Percentiles rank a stretch among this genome's conserved stretches.
These are phyloP conservation scores for Clarireedia hainanense DNA, from an alignment of 2,329 filamentous ascomycete genomes.

Conservation along the genomic window DNA sequence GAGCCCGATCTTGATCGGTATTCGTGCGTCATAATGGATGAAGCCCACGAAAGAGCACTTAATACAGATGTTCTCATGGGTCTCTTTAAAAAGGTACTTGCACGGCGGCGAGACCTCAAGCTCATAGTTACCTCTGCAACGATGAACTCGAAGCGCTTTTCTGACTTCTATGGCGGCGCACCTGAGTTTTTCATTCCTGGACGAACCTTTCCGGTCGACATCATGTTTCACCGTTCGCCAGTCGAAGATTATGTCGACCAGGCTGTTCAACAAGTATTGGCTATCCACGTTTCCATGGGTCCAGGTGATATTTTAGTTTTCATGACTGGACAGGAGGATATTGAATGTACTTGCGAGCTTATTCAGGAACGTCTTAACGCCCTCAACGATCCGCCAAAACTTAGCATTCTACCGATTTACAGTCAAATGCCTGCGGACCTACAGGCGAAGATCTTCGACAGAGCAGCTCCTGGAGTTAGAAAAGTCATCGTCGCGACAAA, in stretches of 20 bases:
- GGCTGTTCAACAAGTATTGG: slow-evolving; percentile 89
- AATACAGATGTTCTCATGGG: slow-evolving; percentile 98
- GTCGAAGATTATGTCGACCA: slow-evolving; percentile 98
- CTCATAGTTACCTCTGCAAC: slow-evolving; percentile 97
- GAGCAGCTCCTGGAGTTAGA: slow-evolving; percentile 78
- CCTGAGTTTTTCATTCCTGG: slow-evolving; percentile 96
- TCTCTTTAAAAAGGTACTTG: slow-evolving; percentile 92
- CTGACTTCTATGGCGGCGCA: slow-evolving; percentile 90
- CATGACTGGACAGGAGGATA: slow-evolving; percentile 99
- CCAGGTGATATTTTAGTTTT: slow-evolving; percentile 93
- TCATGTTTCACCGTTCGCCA: slow-evolving; percentile 89
- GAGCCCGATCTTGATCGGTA: slow-evolving; percentile 92
- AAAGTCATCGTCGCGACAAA: slow-evolving; percentile 99
- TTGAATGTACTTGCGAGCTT: slow-evolving; percentile 91
- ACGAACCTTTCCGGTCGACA: slow-evolving; percentile 92
- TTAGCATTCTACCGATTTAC: slow-evolving; percentile 95
- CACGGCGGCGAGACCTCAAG: slow-evolving; percentile 82
- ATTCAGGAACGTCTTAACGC: slow-evolving; percentile 80
- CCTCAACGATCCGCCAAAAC: slow-evolving; percentile 87
- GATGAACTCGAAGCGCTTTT: slow-evolving; percentile 96
- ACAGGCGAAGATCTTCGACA: slow-evolving; percentile 96
- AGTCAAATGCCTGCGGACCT: slow-evolving; percentile 98
- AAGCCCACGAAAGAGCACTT: slow-evolving; percentile 91
- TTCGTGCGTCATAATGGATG: slow-evolving; percentile 98
- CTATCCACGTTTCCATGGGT: slow-evolving; percentile 93